Percentiles rank a stretch among this genome's conserved stretches.
phyloP scores from a whole-genome alignment of 2,329 filamentous ascomycete genomes.

The Epichloe hybrida region DNA sequence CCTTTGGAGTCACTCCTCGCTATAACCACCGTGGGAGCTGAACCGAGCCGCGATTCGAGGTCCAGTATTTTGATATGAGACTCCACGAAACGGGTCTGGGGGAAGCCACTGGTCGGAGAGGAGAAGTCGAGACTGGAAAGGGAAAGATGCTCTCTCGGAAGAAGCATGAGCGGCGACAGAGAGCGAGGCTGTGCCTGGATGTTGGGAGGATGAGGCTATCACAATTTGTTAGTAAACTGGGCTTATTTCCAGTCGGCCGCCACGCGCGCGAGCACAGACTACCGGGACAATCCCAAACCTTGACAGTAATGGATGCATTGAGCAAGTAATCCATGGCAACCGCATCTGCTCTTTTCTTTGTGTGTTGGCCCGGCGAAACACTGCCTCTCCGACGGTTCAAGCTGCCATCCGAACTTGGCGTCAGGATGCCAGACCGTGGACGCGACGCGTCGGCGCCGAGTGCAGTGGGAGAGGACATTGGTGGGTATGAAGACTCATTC shows the following conservation, averaged over 20 bases:
- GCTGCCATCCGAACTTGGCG: slow-evolving; percentile 25
- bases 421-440: slow-evolving; percentile 28
- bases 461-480: slow-evolving; percentile 22
- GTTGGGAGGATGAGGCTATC: slow-evolving; percentile 42
- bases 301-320: slow-evolving; percentile 36
- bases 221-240: slow-evolving; percentile 8
- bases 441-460: slow-evolving; percentile 36
- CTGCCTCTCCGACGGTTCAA: slow-evolving; percentile 21
- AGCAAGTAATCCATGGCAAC: slow-evolving; percentile 38
- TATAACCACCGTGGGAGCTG: slow-evolving; percentile 42
- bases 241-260: background rate
- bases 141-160: slow-evolving; percentile 46
- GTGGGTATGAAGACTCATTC: slow-evolving; percentile 6
- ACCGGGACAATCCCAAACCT: slow-evolving; percentile 22
- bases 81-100: slow-evolving; percentile 45
- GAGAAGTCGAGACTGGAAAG: slow-evolving; percentile 49
- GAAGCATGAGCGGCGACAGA: slow-evolving; percentile 46
- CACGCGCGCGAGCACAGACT: background rate
- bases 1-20: slow-evolving; percentile 43
- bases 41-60: slow-evolving; percentile 45
- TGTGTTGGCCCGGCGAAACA: slow-evolving; percentile 16
- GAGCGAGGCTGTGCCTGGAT: slow-evolving; percentile 38
- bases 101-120: slow-evolving; percentile 34
- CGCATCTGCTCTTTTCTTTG: slow-evolving; percentile 23
- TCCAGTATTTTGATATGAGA: slow-evolving; percentile 50